phyloP scores from a whole-genome alignment of 139 green algal genomes.

The Chlorella sp. region DNA sequence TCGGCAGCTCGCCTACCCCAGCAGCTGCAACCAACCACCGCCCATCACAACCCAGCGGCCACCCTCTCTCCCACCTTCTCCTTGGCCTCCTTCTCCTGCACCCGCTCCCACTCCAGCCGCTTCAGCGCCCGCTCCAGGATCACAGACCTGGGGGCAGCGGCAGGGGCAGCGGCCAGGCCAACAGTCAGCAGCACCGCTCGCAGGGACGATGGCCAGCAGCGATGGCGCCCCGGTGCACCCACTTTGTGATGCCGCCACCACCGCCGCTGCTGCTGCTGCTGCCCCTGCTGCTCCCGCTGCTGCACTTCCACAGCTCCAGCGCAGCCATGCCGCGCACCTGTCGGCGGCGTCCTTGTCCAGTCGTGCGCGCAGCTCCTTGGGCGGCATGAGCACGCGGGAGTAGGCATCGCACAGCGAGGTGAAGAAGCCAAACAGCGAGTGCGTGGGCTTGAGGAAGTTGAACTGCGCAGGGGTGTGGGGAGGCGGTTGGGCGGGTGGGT shows the following conservation, averaged over 20 bases:
- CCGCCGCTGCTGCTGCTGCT: not conserved
- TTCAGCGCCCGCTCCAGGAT: conserved; percentile 87
- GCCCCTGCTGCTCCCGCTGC: too few species aligned
- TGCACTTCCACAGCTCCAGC: not conserved
- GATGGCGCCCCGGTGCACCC: too few species aligned
- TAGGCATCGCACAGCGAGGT: conserved; percentile 94
- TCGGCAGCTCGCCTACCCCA: too few species aligned
- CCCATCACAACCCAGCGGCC: too few species aligned
- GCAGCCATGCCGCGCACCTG: conserved; percentile 51
- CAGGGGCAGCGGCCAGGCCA: too few species aligned
- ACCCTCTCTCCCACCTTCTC: conserved; percentile 33
- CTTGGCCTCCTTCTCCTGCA: conserved; percentile 75
- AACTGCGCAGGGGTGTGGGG: conserved; percentile 68
- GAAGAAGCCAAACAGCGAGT: conserved; percentile 96
- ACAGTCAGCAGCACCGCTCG: not conserved
- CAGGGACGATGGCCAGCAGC: too few species aligned
- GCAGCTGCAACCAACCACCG: too few species aligned
- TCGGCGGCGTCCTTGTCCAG: conserved; percentile 77
- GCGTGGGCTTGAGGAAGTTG: conserved; percentile 97
- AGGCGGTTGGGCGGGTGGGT: conserved; percentile 77
- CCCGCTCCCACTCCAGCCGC: conserved; percentile 93
- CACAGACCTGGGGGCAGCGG: conserved; percentile 59
- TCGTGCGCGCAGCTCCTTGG: conserved; percentile 73
- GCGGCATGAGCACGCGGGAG: conserved; percentile 91
- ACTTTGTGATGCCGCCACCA: too few species aligned